Evolutionary conservation across 257 asterid genomes (phyloP), one percentile per base, ranked within the genome.

Genomic region (Lycium barbarum): DNA sequence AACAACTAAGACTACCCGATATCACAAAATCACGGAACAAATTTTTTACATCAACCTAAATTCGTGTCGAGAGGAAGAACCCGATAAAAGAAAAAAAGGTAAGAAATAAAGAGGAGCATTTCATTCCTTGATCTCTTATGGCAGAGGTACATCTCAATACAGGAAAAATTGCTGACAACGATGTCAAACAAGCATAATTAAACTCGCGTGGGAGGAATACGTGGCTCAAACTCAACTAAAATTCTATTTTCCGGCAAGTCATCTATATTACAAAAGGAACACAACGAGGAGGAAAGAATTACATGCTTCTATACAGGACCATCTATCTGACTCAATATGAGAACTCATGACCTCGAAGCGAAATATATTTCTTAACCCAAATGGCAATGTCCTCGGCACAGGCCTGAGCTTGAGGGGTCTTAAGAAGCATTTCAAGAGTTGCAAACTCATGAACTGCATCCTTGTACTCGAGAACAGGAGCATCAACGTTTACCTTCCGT

Each of bases 381-480:
- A 95, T 94, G 83, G 99, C 93, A 49, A 94, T 88, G 86, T 95
- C 99, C 90, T 95, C 97, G 0, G 97, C 93, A 70, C 99, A 95
- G 0, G 95, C 99, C 88, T 90, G 95, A 53, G 98, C 98, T 85
- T 90, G 98, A 83, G 98, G 98, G 80, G 95, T 94, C 84, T 93
- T 94, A 6, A 95, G 94, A 67, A 95, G 97, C 94, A 94, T 89
- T 40, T 93, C 97, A 20, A 94, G 97, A 5, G 97, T 94, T 7
- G 98, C 98, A 84, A 95, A 95, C 83, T 95, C 98, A 58, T 93
- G 98, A 83, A 95, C 97, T 0, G 97, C 96, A 49, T 95, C 98
- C 80, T 94, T 95, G 86, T 95, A 95, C 88, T 95, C 98, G 2
- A 93, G 92, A 88, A 95, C 94, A 2, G 98, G 98, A 0, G 98